A percentile compares a stretch with the other conserved stretches of the same genome.
Conservation (phyloP, 495 filamentous ascomycete genomes). For the Penicillium antarcticum region DNA sequence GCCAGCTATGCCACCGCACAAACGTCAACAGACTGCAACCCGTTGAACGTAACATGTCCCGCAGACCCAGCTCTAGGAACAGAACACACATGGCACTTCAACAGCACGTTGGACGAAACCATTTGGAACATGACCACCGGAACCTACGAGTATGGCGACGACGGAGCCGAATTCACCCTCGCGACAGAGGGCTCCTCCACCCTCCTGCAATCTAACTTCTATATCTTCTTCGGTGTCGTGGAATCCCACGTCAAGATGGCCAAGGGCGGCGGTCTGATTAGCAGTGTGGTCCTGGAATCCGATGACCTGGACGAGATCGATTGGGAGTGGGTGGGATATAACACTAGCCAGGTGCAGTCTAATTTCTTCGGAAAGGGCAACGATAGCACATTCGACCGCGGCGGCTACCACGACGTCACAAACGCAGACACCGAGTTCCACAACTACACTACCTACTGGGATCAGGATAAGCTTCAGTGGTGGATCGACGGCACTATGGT, state of each 20-base stretch:
- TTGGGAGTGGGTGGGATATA: conserved; percentile 62
- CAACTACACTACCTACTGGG: conserved; percentile 93
- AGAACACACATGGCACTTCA: conserved; percentile 58
- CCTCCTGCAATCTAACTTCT: conserved; percentile 70
- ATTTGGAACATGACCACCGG: conserved; percentile 66
- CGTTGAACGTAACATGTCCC: conserved; percentile 62
- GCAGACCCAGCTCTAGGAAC: conserved; percentile 66
- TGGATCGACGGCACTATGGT: conserved; percentile 68
- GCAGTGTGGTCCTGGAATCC: conserved; percentile 81
- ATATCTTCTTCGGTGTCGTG: conserved; percentile 81
- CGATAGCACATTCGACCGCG: conserved; percentile 67
- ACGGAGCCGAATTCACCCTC: conserved; percentile 70
- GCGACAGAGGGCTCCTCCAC: conserved; percentile 62
- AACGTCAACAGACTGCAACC: conserved; percentile 60
- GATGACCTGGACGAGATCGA: conserved; percentile 94
- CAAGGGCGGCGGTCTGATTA: conserved; percentile 71
- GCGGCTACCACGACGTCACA: conserved; percentile 56
- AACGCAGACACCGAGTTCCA: conserved; percentile 66
- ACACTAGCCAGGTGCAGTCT: conserved; percentile 65
- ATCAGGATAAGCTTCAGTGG: conserved; percentile 72
- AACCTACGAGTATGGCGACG: conserved; percentile 49
- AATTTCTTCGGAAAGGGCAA: conserved; percentile 96
- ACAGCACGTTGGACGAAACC: conserved; percentile 45
- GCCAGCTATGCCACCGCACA: conserved; percentile 31
- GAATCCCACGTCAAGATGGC: conserved; percentile 70